A percentile compares a stretch with the other conserved stretches of the same genome.
phyloP scores from a whole-genome alignment of 208 protist species.

The Leishmania lainsoni region DNA sequence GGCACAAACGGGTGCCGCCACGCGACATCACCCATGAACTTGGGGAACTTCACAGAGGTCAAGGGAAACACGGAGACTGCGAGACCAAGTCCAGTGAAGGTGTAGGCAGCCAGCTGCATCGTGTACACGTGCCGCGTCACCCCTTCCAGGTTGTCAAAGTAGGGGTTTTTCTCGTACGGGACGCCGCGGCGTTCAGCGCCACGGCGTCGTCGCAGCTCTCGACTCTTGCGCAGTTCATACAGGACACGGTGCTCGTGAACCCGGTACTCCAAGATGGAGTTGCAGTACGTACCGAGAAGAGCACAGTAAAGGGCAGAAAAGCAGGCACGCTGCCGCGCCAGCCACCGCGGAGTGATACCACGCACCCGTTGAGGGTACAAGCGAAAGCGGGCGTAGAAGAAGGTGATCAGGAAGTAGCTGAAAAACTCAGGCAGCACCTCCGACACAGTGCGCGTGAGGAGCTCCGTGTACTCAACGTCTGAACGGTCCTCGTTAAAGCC shows the following conservation, averaged over 20 bases:
- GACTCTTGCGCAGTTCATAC: constrained; percentile 79
- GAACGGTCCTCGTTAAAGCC: constrained; percentile 85
- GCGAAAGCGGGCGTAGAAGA: constrained; percentile 83
- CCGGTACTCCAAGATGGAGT: constrained; percentile 80
- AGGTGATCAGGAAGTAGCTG: constrained; percentile 77
- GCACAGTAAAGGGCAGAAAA: constrained; percentile 77
- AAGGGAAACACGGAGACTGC: constrained; percentile 69
- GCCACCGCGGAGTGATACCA: constrained; percentile 80
- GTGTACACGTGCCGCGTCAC: constrained; percentile 77
- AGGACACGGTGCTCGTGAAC: constrained; percentile 75
- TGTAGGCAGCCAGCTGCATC: constrained; percentile 74
- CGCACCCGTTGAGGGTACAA: constrained; percentile 77
- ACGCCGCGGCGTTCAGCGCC: constrained; percentile 52
- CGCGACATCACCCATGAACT: constrained; percentile 88
- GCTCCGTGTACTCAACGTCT: constrained; percentile 89
- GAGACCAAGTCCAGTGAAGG: constrained; percentile 48
- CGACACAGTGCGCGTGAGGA: constrained; percentile 65
- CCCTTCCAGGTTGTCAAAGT: constrained; percentile 80
- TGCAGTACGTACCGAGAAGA: constrained; percentile 68
- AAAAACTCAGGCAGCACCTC: constrained; percentile 78
- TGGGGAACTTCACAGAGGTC: constrained; percentile 76
- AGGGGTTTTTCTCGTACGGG: constrained; percentile 64
- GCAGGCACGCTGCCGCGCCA: constrained; percentile 74
- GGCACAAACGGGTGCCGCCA: constrained; percentile 88
- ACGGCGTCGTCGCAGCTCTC: constrained; percentile 75